Evolutionary conservation across 306 rosid species (phyloP), one percentile per base, ranked within the genome.

Genomic region (Castanea sativa): DNA sequence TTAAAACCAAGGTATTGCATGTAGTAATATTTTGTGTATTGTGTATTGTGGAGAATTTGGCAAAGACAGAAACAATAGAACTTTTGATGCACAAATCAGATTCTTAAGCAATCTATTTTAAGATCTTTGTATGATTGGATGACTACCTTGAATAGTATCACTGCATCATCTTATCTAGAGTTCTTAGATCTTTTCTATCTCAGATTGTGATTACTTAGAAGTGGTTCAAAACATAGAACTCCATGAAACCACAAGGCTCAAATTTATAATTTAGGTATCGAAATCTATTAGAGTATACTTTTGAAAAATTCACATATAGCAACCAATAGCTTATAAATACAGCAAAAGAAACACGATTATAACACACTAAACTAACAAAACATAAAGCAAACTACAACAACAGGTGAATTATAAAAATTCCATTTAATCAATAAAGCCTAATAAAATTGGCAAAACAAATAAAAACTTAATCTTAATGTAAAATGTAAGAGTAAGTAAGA

Each of bases 321-420:
- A 63, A 15, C 41, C 15, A 63, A 63, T 64, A 56, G n/a, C 6
- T 56, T 7, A 20, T 64, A 18, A 5, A 63, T 18, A 15, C 55
- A 83, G 73, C 56, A 73, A 78, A 25, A 77, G 74, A 65, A 58
- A 32, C 73, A 61, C 12, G 67, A 13, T 73, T 30, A 55, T 19
- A 25, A 9, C 77, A 76, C 59, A 15, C 41, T 75, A 78, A 71
- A 79, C 15, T 69, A 73, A 78, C 63, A 61, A 35, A 4, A 29
- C 51, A 55, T 55, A 65, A 76, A 67, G 9, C 38, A 74, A 74
- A 80, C 56, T 30, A 78, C 77, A 49, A 21, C 65, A 14, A 41
- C 23, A 71, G 60, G 23, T 59, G 64, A 57, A 78, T 61, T 70
- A 86, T 20, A 69, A 43, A 74, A 81, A 52, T 71, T 43, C 35